Evolutionary conservation across 2,329 filamentous ascomycete species (phyloP).

Genomic region (Rhynchosporium agropyri): DNA sequence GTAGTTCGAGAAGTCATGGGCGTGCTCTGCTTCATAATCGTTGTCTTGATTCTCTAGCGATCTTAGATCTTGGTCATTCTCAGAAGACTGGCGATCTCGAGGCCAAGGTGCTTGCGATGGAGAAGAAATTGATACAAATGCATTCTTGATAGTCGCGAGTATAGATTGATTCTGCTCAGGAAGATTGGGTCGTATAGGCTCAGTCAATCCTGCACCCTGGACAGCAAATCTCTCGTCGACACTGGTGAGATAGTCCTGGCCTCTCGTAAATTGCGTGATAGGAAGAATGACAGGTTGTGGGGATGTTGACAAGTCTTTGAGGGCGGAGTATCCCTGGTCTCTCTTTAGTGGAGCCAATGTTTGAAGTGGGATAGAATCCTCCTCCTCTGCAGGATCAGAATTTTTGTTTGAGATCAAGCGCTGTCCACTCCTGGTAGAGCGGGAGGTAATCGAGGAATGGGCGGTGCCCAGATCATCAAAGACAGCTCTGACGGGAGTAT

Average conservation of each 20-base stretch:
- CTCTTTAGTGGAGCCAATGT: constrained; percentile 9
- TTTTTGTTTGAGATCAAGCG: constrained; percentile 18
- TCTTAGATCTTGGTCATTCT: not conserved
- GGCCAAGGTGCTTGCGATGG: constrained; percentile 15
- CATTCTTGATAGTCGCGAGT: constrained; percentile 11
- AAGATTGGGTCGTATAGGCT: not conserved
- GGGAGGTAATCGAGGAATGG: constrained; percentile 39
- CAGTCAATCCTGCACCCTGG: not conserved
- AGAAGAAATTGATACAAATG: constrained; percentile 10
- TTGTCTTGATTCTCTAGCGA: not conserved
- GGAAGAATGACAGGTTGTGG: constrained; percentile 25
- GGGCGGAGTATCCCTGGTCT: not conserved
- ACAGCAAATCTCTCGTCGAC: not conserved
- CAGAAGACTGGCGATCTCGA: constrained; percentile 6
- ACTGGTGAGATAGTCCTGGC: not conserved
- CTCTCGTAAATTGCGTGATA: not conserved
- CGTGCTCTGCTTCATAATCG: not conserved
- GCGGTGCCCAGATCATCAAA: constrained; percentile 40
- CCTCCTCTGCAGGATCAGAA: constrained; percentile 21
- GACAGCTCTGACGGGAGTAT: constrained; percentile 32
- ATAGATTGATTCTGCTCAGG: constrained; percentile 4
- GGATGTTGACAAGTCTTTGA: constrained; percentile 23
- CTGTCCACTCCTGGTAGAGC: constrained; percentile 28
- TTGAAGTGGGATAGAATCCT: constrained; percentile 32
- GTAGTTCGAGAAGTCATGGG: constrained; percentile 12